These are phyloP conservation scores for Chrysochromulina parva DNA, from an alignment of 78 protist species.

Conservation along the genomic window DNA sequence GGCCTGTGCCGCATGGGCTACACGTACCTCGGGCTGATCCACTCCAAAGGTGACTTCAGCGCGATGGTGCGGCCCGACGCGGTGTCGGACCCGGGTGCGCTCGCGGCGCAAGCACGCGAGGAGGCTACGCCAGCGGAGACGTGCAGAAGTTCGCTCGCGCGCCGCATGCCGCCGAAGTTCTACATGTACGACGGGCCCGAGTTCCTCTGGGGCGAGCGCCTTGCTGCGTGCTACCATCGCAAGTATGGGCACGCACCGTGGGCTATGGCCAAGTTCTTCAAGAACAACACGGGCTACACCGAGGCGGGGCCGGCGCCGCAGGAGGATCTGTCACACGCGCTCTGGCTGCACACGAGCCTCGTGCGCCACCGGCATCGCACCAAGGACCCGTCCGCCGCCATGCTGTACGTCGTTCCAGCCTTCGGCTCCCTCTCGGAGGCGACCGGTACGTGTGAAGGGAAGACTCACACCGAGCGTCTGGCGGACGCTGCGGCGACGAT, in stretches of 20 bases:
- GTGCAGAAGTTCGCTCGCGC: background rate
- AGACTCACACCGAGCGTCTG: background rate
- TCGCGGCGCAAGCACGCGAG: background rate
- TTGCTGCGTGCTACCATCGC: background rate
- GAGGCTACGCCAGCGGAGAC: background rate
- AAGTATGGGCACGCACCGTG: background rate
- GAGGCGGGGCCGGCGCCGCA: background rate
- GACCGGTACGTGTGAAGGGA: background rate
- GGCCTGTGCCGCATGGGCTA: background rate
- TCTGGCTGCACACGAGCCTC: background rate
- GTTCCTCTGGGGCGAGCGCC: background rate
- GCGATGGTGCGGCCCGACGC: background rate
- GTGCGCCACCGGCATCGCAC: background rate
- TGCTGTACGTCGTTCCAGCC: background rate
- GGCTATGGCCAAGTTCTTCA: background rate
- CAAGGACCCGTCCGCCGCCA: background rate
- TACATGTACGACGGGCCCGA: background rate
- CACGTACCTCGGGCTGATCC: background rate
- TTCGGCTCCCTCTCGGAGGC: background rate
- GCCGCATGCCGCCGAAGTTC: background rate
- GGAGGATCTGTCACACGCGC: background rate
- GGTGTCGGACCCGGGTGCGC: background rate
- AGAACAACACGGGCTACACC: too few species aligned
- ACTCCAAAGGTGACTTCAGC: background rate
- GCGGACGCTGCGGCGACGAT: background rate